phyloP scores from a whole-genome alignment of 331 rosid genomes.

The Prunus yedoensis region DNA sequence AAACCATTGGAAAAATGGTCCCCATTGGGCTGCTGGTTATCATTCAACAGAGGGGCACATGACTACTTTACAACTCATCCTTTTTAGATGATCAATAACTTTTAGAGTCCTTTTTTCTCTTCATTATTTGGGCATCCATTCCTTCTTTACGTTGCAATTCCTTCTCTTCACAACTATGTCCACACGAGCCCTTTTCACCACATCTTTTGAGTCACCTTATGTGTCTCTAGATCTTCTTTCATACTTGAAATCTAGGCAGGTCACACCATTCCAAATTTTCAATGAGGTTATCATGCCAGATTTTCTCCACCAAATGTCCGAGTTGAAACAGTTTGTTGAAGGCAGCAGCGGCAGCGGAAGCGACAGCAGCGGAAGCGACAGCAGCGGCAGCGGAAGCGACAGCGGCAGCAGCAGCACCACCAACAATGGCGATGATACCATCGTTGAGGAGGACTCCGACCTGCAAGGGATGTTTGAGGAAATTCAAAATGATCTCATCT shows the following conservation, averaged over 20 bases:
- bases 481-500: background rate
- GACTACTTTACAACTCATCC: no score
- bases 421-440: background rate
- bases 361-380: background rate
- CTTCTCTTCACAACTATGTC: background rate
- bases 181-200: background rate
- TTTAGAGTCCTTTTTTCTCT: background rate
- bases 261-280: conserved; percentile 20
- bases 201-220: conserved; percentile 19
- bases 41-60: background rate
- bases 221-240: conserved; percentile 23
- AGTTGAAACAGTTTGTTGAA: background rate
- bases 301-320: background rate
- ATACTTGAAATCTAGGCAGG: conserved; percentile 20
- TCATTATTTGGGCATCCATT: background rate
- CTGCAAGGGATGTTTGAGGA: background rate
- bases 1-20: no score
- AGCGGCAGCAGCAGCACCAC: background rate
- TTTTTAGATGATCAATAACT: background rate
- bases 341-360: background rate
- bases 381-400: background rate
- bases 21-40: background rate
- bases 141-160: background rate
- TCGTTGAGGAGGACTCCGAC: no score
- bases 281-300: conserved; percentile 22